Percentiles rank a stretch among this genome's conserved stretches.
phyloP scores from a whole-genome alignment of 306 rosid genomes.

The cucumber (Cucumis sativus) region Cucumber_9930_V3 NC_026656.2:20153001-20153500 shows the following conservation, averaged over 20 bases:
- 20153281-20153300: not conserved
- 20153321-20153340: not conserved
- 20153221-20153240: not conserved
- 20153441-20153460: not conserved
- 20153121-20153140: not conserved
- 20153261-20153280: not conserved
- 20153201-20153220: not conserved
- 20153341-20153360: not conserved
- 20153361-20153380: not conserved
- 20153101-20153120: not conserved
- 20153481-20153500: slow-evolving; percentile 3
- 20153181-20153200: not conserved
- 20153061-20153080: not conserved
- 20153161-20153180: not conserved
- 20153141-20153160: not conserved
- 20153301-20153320: no score
- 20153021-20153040: not conserved
- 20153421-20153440: not conserved
- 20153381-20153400: not conserved
- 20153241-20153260: not conserved
- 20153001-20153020: not conserved
- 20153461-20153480: not conserved
- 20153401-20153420: not conserved
- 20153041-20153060: not conserved
- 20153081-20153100: not conserved